Percentiles rank a stretch among this genome's conserved stretches.
Evolutionary conservation across 768 basidiomycete genomes (phyloP).

Genomic region (Hericium rajendrae): DNA sequence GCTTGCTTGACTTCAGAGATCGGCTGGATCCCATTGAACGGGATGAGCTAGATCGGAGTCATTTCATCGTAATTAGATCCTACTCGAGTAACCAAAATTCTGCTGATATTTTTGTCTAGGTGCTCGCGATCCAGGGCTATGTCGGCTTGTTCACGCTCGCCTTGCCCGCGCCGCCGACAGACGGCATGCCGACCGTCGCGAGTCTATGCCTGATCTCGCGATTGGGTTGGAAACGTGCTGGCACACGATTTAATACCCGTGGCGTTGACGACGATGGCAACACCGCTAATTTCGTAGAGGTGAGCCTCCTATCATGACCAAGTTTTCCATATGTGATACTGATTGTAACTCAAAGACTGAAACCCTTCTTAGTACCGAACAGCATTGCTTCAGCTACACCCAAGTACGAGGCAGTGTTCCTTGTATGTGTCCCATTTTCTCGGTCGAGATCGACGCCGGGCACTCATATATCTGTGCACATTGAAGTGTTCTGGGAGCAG

Average conservation of each 20-base stretch:
- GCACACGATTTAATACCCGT: conserved; percentile 93
- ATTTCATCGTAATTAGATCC: conserved; percentile 53
- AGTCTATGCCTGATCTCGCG: conserved; percentile 79
- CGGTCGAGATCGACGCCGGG: not conserved
- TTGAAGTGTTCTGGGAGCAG: conserved; percentile 95
- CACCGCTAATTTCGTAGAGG: conserved; percentile 95
- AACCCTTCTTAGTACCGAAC: conserved; percentile 77
- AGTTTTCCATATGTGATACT: no score
- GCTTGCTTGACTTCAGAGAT: conserved; percentile 81
- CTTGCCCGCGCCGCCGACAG: conserved; percentile 63
- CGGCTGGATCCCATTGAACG: conserved; percentile 62
- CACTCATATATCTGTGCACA: conserved; percentile 1
- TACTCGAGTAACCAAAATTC: not conserved
- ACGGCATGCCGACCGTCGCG: conserved; percentile 61
- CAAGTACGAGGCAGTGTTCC: conserved; percentile 96
- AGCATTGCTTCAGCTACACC: conserved; percentile 83
- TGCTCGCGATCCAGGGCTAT: conserved; percentile 91
- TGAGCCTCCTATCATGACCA: conserved; percentile 20
- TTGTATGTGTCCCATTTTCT: conserved; percentile 42
- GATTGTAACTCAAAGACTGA: conserved; percentile 54
- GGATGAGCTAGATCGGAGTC: conserved; percentile 68
- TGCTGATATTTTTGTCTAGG: conserved; percentile 30
- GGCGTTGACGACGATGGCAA: conserved; percentile 95
- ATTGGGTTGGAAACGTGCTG: conserved; percentile 90
- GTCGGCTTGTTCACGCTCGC: conserved; percentile 77